Base-by-base conservation (phyloP, 106 monocot species). In the Gastrodia elata region DNA sequence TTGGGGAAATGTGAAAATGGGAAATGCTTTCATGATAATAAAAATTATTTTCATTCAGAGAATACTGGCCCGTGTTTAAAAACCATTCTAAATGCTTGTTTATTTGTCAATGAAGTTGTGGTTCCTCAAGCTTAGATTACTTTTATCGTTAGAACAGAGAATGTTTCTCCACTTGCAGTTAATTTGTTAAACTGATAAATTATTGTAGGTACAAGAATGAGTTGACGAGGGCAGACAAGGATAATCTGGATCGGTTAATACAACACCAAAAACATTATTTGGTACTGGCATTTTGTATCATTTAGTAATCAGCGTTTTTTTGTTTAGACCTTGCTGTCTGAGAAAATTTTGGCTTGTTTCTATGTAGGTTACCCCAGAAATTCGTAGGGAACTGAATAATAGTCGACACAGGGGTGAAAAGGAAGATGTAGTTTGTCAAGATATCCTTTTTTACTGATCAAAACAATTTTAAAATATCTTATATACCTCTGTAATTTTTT, bases 351-450 rank as follows among this genome's bases (percentile, higher is more conserved):
- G 67, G 38, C 3, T 37, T 74, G 11, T 78, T 27, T 73, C 44
- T 65, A 4, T 20, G 25, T 78, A 98, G 97, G 93, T 98, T 71
- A 98, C 97, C n/a, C 97, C 97, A 30, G 97, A 98, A 82, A 93
- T 98, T 27, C 80, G 80, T 27, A 79, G 97, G 79, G 97, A 98
- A 72, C 81, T 98, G 2, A 85, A 86, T 67, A 83, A 75, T 37
- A 98, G 97, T 77, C 81, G 74, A 43, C 88, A 83, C 44, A 86
- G 93, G 11, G 97, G 97, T 5, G 88, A 91, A 64, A 92, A 89
- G 71, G 90, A 81, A 6, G 94, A 86, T 74, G 24, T 64, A 5
- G 83, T 85, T 83, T 81, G 80, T 22, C 86, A 80, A 37, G 78
- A 97, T 97, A 93, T 97, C 97, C 93, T 97, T 91, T n/a, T 65